A percentile compares a stretch with the other conserved stretches of the same genome.
Conservation (phyloP, 495 filamentous ascomycete genomes). For the Rostrohypoxylon terebratum region DNA sequence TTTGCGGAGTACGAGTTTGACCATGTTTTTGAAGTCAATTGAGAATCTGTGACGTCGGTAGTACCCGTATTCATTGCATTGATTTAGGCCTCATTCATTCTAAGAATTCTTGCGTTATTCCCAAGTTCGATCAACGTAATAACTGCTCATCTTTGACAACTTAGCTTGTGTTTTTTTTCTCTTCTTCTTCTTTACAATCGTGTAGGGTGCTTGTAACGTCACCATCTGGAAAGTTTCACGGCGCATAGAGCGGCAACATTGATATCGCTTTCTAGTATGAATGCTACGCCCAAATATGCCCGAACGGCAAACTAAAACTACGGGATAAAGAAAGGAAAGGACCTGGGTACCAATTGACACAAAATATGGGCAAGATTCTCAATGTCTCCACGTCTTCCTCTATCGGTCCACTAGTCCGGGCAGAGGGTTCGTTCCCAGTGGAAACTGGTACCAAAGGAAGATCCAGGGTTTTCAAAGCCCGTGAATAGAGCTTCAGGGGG, state of each 20-base stretch:
- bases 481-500: constrained; percentile 32
- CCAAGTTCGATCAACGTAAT: constrained; percentile 11
- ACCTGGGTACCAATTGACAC: constrained; percentile 23
- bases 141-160: constrained; percentile 9
- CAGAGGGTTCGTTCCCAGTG: constrained; percentile 13
- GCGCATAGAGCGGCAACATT: constrained; percentile 38
- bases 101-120: not conserved
- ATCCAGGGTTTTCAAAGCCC: constrained; percentile 29
- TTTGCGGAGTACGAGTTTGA: constrained; percentile 20
- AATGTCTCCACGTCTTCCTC: constrained; percentile 34
- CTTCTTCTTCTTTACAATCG: constrained; percentile 4
- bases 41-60: constrained; percentile 15
- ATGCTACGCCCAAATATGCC: constrained; percentile 27
- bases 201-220: constrained; percentile 18
- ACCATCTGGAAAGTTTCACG: constrained; percentile 18
- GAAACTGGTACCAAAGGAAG: constrained; percentile 24
- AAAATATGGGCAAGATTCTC: constrained; percentile 26
- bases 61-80: constrained; percentile 14
- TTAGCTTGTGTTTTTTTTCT: constrained; percentile 1
- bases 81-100: constrained; percentile 10
- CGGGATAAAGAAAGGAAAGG: constrained; percentile 8
- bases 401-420: constrained; percentile 18
- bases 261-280: constrained; percentile 12
- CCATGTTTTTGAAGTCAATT: constrained; percentile 16
- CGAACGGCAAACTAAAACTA: constrained; percentile 17